phyloP scores from a whole-genome alignment of 2,329 filamentous ascomycete species.

The Claviceps monticola region DNA sequence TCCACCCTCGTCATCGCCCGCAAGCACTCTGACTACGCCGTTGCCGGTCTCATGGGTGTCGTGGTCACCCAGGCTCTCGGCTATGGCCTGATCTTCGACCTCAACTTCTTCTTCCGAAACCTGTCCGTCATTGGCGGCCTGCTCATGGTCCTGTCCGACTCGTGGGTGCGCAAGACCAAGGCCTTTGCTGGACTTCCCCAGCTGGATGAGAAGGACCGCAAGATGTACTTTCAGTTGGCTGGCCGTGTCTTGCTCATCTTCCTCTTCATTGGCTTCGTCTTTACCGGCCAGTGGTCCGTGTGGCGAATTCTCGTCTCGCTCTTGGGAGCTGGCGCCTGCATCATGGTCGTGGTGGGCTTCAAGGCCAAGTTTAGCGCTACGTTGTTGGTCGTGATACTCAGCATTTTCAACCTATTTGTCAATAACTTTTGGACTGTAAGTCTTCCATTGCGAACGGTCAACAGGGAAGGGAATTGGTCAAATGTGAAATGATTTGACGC shows the following conservation, averaged over 20 bases:
- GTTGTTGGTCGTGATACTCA: constrained; percentile 86
- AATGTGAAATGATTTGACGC: not conserved
- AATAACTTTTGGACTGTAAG: constrained; percentile 99
- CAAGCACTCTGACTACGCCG: constrained; percentile 87
- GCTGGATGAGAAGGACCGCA: constrained; percentile 97
- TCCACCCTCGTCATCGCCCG: constrained; percentile 80
- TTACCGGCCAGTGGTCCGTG: constrained; percentile 83
- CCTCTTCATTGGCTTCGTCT: constrained; percentile 92
- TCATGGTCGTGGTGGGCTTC: constrained; percentile 99
- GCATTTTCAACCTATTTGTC: constrained; percentile 89
- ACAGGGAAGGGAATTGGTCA: no score
- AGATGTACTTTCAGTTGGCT: constrained; percentile 99
- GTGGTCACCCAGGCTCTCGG: constrained; percentile 89
- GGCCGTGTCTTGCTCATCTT: constrained; percentile 93
- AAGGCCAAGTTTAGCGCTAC: constrained; percentile 99
- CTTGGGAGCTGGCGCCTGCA: constrained; percentile 76
- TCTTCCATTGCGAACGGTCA: constrained; percentile 1
- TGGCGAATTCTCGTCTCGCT: constrained; percentile 76
- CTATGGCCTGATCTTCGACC: constrained; percentile 95
- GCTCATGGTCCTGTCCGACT: constrained; percentile 95
- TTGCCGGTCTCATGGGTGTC: constrained; percentile 76
- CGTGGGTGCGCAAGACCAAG: constrained; percentile 95
- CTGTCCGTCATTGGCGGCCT: constrained; percentile 93
- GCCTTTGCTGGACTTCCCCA: constrained; percentile 87
- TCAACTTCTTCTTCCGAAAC: constrained; percentile 99